A percentile compares a stretch with the other conserved stretches of the same genome.
Conservation (phyloP, 495 filamentous ascomycete genomes). For the Talaromyces nanjingensis region DNA sequence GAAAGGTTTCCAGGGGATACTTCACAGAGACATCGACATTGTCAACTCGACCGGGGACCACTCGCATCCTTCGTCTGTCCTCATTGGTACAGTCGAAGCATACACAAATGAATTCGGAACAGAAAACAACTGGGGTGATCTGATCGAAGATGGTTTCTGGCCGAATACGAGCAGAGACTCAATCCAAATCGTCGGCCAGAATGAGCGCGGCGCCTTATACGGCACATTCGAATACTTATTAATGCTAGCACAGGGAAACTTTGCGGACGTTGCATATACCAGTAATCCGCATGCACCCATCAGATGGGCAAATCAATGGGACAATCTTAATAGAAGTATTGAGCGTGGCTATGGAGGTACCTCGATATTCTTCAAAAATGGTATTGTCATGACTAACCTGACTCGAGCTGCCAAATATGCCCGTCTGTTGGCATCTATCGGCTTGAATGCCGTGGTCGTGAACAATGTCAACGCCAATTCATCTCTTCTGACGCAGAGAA, state of each 20-base stretch:
- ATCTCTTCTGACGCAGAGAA: constrained; percentile 46
- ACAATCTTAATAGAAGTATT: constrained; percentile 63
- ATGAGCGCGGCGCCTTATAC: neutral
- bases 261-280: neutral
- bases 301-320: constrained; percentile 68
- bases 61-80: too few species aligned
- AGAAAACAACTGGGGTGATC: too few species aligned
- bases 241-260: neutral
- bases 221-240: neutral
- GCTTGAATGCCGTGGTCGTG: constrained; percentile 57
- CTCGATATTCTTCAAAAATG: constrained; percentile 58
- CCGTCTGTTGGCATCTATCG: constrained; percentile 58
- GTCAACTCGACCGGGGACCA: too few species aligned
- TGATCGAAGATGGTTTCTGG: too few species aligned
- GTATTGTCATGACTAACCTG: constrained; percentile 44
- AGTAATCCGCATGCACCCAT: constrained; percentile 55
- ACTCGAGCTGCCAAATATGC: constrained; percentile 56
- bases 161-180: too few species aligned
- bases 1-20: too few species aligned
- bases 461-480: constrained; percentile 73
- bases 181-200: too few species aligned
- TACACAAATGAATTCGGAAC: too few species aligned
- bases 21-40: too few species aligned
- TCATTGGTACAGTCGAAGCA: too few species aligned
- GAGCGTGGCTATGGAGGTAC: constrained; percentile 59